These are phyloP conservation scores for Populus hybrid DNA, from an alignment of 441 rosid genomes.

Conservation along the genomic window DNA sequence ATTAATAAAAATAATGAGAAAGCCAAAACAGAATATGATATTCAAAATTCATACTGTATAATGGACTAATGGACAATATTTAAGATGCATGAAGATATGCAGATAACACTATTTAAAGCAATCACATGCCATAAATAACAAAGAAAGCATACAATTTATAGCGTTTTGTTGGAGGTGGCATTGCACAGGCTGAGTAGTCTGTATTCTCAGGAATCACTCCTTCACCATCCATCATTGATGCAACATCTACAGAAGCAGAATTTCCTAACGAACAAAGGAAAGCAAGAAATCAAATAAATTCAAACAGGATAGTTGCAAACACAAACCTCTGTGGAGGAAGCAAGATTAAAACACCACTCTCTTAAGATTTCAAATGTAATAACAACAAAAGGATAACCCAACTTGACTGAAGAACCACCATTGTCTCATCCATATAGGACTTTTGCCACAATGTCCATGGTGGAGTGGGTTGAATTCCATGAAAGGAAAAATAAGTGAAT, in stretches of 20 bases:
- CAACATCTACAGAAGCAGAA: slow-evolving; percentile 23
- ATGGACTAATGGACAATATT: not conserved
- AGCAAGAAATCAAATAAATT: slow-evolving; percentile 22
- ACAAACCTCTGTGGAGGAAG: not conserved
- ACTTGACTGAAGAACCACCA: not conserved
- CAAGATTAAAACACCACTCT: not conserved
- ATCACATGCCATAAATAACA: slow-evolving; percentile 14
- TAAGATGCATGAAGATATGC: slow-evolving; percentile 6
- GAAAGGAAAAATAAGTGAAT: not conserved
- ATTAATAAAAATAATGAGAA: not conserved
- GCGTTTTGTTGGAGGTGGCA: slow-evolving; percentile 52
- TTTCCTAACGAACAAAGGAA: slow-evolving; percentile 34
- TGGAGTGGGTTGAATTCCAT: not conserved
- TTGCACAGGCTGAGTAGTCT: slow-evolving; percentile 29
- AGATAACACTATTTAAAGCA: slow-evolving; percentile 20
- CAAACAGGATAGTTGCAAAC: not conserved
- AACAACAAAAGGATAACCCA: not conserved
- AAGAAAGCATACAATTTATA: slow-evolving; percentile 45
- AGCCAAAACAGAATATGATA: not conserved
- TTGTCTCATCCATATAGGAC: not conserved
- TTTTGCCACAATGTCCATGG: not conserved
- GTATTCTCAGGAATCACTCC: slow-evolving; percentile 34
- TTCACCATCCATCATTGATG: slow-evolving; percentile 33
- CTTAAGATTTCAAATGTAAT: not conserved
- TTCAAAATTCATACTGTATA: not conserved